Evolutionary conservation across 2,329 filamentous ascomycete genomes (phyloP).

Genomic region (Alternaria consortialis): DNA sequence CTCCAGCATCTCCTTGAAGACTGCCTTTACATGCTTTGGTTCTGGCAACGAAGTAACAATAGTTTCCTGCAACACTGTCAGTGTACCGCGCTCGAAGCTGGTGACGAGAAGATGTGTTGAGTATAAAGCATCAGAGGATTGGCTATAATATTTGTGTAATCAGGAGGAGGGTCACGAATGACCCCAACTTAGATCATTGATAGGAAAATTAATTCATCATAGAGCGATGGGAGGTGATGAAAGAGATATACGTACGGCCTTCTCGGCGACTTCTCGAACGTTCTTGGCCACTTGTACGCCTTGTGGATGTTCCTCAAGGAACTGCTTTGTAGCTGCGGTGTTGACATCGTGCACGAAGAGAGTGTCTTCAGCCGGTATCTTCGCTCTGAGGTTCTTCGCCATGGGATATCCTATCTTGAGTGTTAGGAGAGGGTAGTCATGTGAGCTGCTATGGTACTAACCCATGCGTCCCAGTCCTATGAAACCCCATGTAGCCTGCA

Average conservation of each 20-base stretch:
- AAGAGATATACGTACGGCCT: constrained; percentile 64
- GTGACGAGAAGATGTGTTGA: constrained; percentile 15
- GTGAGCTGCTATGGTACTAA: constrained; percentile 41
- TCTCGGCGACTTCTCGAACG: constrained; percentile 70
- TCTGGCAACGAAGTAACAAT: constrained; percentile 91
- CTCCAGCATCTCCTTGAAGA: constrained; percentile 79
- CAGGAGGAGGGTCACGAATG: constrained; percentile 65
- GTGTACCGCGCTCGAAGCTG: constrained; percentile 11
- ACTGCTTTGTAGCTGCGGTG: constrained; percentile 62
- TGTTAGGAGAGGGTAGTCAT: constrained; percentile 33
- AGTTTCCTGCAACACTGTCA: constrained; percentile 69
- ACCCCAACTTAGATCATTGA: constrained; percentile 79
- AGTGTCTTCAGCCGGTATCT: constrained; percentile 69
- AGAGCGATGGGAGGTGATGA: constrained; percentile 10
- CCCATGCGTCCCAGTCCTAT: constrained; percentile 62
- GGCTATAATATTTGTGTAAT: constrained; percentile 72
- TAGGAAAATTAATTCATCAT: constrained; percentile 63
- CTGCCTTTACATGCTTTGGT: constrained; percentile 83
- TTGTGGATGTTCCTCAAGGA: constrained; percentile 64
- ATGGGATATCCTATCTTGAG: constrained; percentile 69
- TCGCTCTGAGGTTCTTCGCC: constrained; percentile 74
- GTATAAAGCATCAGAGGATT: constrained; percentile 71
- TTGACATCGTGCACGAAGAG: constrained; percentile 74
- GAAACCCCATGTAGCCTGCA: constrained; percentile 60
- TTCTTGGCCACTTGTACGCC: constrained; percentile 65